A percentile compares a stretch with the other conserved stretches of the same genome.
These are phyloP conservation scores for Calvatia gigantea DNA, from an alignment of 768 basidiomycete species.

Conservation along the genomic window DNA sequence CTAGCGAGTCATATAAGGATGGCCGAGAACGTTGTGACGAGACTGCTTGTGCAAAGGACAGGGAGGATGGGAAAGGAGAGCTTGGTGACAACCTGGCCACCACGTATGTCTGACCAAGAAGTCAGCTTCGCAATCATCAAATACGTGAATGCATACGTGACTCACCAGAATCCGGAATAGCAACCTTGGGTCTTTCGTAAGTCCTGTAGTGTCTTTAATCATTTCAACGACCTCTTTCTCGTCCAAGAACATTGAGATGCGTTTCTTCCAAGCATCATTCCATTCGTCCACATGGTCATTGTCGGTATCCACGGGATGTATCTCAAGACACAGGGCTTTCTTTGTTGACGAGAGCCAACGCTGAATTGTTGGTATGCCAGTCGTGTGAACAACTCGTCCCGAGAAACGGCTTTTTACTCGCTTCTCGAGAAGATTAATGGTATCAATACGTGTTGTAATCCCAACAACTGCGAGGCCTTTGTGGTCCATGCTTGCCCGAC, in stretches of 20 bases:
- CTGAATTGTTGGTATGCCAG: slow-evolving; percentile 48
- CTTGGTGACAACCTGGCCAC: slow-evolving; percentile 43
- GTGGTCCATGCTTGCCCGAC: slow-evolving; percentile 52
- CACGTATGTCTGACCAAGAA: slow-evolving; percentile 40
- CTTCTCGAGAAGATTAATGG: slow-evolving; percentile 88
- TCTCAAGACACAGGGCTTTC: slow-evolving; percentile 36
- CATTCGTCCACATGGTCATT: slow-evolving; percentile 43
- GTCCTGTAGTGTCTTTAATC: slow-evolving; percentile 56
- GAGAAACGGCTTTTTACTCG: slow-evolving; percentile 98
- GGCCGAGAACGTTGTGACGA: slow-evolving; percentile 54
- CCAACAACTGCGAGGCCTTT: slow-evolving; percentile 86
- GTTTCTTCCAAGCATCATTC: slow-evolving; percentile 52
- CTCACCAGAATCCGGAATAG: slow-evolving; percentile 62
- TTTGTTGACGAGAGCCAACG: slow-evolving; percentile 51
- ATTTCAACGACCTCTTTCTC: slow-evolving; percentile 41
- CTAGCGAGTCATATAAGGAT: slow-evolving; percentile 46
- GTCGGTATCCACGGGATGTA: slow-evolving; percentile 10
- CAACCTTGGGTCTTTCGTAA: slow-evolving; percentile 58
- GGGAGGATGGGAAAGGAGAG: slow-evolving; percentile 51
- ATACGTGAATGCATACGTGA: no score
- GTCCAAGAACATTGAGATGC: slow-evolving; percentile 54
- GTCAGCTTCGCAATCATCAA: no score
- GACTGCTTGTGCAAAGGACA: slow-evolving; percentile 39
- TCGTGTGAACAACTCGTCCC: slow-evolving; percentile 79
- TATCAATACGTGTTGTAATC: slow-evolving; percentile 81